Evolutionary conservation across 148 eudicot species (phyloP).

Genomic region (Camellia lanceoleosa): DNA sequence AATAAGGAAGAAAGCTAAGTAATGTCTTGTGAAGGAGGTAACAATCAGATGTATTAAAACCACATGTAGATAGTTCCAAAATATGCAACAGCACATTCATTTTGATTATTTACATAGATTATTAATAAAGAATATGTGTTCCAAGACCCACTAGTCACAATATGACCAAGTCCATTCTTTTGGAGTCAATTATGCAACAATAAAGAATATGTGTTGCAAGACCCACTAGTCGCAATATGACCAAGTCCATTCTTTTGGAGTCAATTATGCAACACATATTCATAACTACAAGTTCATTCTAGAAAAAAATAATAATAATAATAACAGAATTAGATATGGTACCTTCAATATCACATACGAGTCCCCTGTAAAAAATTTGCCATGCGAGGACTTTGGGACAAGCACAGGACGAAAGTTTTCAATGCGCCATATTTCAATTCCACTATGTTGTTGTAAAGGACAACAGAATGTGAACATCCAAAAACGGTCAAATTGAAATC

Average conservation of each 20-base stretch:
- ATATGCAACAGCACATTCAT: no score
- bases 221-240: no score
- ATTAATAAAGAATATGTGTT: neutral
- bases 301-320: neutral
- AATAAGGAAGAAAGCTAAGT: constrained; percentile 6
- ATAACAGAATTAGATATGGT: constrained; percentile 14
- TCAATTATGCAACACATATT: no score
- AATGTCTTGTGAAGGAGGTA: neutral
- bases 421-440: constrained; percentile 93
- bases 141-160: neutral
- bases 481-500: neutral
- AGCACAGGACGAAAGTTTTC: constrained; percentile 72
- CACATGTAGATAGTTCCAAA: no score
- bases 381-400: constrained; percentile 65
- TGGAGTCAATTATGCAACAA: constrained; percentile 7
- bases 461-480: constrained; percentile 1
- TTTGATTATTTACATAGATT: neutral
- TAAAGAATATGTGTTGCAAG: no score
- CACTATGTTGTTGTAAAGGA: constrained; percentile 62
- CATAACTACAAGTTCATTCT: neutral
- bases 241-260: no score
- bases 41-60: no score
- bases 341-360: constrained; percentile 87
- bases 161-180: neutral
- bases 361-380: constrained; percentile 78